Evolutionary conservation across 257 asterid genomes (phyloP), one percentile per base, ranked within the genome.

Genomic region (Solanum pimpinellifolium): DNA sequence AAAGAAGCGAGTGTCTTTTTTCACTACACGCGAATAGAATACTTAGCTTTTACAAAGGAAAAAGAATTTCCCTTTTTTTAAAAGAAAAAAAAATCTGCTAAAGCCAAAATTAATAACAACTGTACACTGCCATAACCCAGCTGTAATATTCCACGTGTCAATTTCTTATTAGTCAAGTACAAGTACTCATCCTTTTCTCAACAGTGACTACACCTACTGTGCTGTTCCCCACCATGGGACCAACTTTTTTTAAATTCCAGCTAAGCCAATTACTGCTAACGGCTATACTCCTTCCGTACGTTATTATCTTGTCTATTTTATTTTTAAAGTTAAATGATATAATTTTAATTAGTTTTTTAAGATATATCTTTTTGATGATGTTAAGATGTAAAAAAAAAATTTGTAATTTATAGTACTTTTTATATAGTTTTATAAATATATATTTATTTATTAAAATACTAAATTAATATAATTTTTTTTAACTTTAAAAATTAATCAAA

Each of bases 151-250:
- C 88, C 93, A 92, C 92, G 97, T 93, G 94, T 59, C 9, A 0
- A 0, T 0, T 2, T 1, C 0, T 59, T 9, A 93, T 92, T 93
- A 89, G 96, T 18, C 52, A 12, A 10, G 4, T 33, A 65, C 84
- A 47, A 5, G 41, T 84, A 81, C 93, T 47, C 87, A 77, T 70
- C 86, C 88, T 91, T 89, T n/a, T 77, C 88, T 18, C 86, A 89
- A 92, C 89, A 92, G 92, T 72, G 97, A 95, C 95, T 85, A 21
- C 83, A 89, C 96, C 82, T 92, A 87, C 78, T 7, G 83, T 84
- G 35, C 90, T 90, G 89, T 89, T 89, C 91, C 84, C 49, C 65
- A 39, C 76, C 29, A 81, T 25, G 83, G 90, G 87, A 86, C 91
- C 89, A 88, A 49, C 87, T 77, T 81, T 46, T 70, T 72, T 33